Evolutionary conservation across 805 yeast genomes (phyloP), one percentile per base, ranked within the genome.

Genomic region (Priceomyces carsonii): DNA sequence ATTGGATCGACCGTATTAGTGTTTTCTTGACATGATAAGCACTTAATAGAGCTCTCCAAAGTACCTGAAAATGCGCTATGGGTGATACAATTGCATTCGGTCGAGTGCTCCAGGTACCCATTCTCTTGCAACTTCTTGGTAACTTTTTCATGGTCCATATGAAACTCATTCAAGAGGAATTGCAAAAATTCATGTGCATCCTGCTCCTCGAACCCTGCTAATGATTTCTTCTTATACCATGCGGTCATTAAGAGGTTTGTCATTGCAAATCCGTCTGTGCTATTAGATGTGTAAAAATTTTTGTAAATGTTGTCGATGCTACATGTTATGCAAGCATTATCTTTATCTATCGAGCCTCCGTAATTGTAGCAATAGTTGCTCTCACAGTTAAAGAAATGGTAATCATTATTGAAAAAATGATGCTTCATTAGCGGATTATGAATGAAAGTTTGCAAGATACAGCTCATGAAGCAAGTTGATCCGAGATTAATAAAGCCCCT

Each of bases 141-240:
- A 1, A 62, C 49, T 38, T 58, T 42, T 36, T 45, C 45, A 36
- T 46, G 35, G 32, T 58, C 64, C 30, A 34, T 40, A 59, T 93
- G 99, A 38, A 93, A 61, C 59, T 89, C 95, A 59, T 91, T 85
- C 24, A 91, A 69, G 18, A 91, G 53, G 55, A 91, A 90, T 55
- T 93, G 97, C 83, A 95, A 83, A 60, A 91, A 93, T 60, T 93
- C 99, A 61, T 93, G 99, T 0, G 99, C 98, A 57, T 93, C 99
- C 61, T 93, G 99, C 60, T 93, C 97, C 22, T 93, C 84, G 47
- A 90, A 90, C 1, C 99, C 99, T 0, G 97, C 95, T 39, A 93
- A 73, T 21, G 88, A 76, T 45, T 85, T 77, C 48, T 87, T 85
- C 30, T 82, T 81, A 50, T 81, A 82, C 91, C 96, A 89, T 1